phyloP scores from a whole-genome alignment of 306 rosid genomes.

The Adenanthera pavonina region DNA sequence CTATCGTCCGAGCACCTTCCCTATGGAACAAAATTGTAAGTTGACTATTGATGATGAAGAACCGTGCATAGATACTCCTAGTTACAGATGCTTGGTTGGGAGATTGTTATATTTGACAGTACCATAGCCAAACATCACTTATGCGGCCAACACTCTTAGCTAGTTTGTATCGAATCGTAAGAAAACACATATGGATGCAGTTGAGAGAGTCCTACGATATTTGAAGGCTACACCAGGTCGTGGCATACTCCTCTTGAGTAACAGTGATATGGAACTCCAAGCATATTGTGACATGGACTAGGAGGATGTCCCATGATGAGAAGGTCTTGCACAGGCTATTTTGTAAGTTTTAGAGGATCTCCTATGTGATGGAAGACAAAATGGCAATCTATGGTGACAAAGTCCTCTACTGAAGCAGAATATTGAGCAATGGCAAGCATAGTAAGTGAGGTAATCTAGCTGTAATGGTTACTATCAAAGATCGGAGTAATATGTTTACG shows the following conservation, averaged over 20 bases:
- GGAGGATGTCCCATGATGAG: neutral
- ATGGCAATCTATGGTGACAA: neutral
- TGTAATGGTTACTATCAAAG: neutral
- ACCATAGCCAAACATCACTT: too few species aligned
- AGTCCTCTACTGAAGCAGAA: neutral
- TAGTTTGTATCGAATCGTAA: too few species aligned
- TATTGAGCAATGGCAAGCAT: neutral
- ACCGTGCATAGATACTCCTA: too few species aligned
- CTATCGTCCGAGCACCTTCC: too few species aligned
- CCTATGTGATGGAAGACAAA: neutral
- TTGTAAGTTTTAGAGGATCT: neutral
- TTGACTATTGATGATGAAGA: too few species aligned
- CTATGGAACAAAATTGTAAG: too few species aligned
- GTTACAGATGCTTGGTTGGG: too few species aligned
- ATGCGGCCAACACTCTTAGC: too few species aligned
- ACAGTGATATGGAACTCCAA: too few species aligned
- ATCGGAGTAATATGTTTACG: rapidly evolving
- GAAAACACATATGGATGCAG: neutral
- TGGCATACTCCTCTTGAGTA: neutral
- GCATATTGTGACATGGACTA: neutral
- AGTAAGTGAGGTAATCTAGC: neutral
- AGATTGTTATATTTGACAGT: too few species aligned
- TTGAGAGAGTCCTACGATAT: neutral
- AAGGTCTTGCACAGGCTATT: neutral
- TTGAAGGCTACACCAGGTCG: neutral